Base-by-base conservation (phyloP, 331 rosid genomes). In the Spiraea crenata region DNA sequence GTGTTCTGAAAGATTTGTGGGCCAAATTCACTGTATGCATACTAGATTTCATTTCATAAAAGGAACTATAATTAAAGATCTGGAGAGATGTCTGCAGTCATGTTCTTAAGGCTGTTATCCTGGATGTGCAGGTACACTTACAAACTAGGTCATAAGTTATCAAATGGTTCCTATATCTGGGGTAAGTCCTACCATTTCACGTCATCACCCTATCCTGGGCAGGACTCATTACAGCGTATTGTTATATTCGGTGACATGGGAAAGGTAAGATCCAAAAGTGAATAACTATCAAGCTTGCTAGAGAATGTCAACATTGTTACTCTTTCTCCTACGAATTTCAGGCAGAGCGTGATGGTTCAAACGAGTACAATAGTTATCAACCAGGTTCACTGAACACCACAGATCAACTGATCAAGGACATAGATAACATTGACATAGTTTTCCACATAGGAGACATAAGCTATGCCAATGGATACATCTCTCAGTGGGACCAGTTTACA, bases 1-100 rank as follows among this genome's bases (percentile, higher is more conserved):
- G 84, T 54, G 76, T 80, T 67, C 56, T 80, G 17, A 76, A 66
- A 47, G 72, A 75, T 10, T 72, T 80, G 46, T 80, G 84, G 84
- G 84, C 81, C 81, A 60, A 80, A 76, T 59, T 76, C 68, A 10
- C 5, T 37, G 72, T 80, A 74, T 38, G 59, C 37, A 20, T 48
- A 25, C 1, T 25, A 25, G 31, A 0, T 25, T 25, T 25, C 31
- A 25, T 25, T 25, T 25, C 31, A 25, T 25, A 25, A 25, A 25
- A 25, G 5, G 59, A 41, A 19, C 45, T 50, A 20, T 5, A 37
- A 48, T 19, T 12, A 59, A 46, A 59, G 31, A 25, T 25, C 4
- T 25, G 31, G 31, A 25, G 31, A 25, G 1, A 25, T 25, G 31
- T 25, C 31, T 25, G 37, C 11, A 60, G 41, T 52, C 41, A 9